Evolutionary conservation across 148 eudicot species (phyloP).

Genomic region (Vaccinium darrowii): DNA sequence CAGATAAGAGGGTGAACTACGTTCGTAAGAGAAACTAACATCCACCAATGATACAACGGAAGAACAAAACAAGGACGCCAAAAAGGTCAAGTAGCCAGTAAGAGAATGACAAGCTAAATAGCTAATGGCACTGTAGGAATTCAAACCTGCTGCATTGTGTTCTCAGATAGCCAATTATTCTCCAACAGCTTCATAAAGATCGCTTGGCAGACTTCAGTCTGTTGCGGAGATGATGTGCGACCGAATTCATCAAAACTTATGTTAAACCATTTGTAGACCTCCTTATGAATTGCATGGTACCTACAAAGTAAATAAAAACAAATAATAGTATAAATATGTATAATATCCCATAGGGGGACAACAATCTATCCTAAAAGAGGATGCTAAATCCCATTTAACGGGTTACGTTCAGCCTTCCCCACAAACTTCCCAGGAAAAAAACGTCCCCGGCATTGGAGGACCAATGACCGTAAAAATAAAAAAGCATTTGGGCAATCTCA

Average conservation of each 20-base stretch:
- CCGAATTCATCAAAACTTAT: slow-evolving; percentile 84
- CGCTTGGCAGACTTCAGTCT: slow-evolving; percentile 79
- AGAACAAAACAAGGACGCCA: neutral
- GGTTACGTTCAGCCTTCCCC: neutral
- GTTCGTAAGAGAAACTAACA: neutral
- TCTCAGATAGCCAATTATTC: slow-evolving; percentile 76
- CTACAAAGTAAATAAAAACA: slow-evolving; percentile 31
- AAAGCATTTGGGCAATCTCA: neutral
- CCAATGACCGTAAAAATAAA: neutral
- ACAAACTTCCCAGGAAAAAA: neutral
- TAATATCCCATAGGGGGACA: neutral
- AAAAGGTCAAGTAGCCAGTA: neutral
- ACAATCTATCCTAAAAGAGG: neutral
- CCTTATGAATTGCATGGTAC: slow-evolving; percentile 78
- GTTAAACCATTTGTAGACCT: slow-evolving; percentile 77
- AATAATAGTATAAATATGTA: neutral
- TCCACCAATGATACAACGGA: neutral
- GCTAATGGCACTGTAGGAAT: neutral
- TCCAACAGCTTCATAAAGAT: slow-evolving; percentile 67
- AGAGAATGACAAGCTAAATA: neutral
- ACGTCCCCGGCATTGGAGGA: neutral
- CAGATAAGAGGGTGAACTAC: neutral
- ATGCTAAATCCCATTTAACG: neutral
- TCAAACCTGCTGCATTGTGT: slow-evolving; percentile 81
- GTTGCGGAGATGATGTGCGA: slow-evolving; percentile 78